These are phyloP conservation scores for Paraphaeosphaeria sporulosa DNA, from an alignment of 2,329 filamentous ascomycete species.

Conservation along the genomic window DNA sequence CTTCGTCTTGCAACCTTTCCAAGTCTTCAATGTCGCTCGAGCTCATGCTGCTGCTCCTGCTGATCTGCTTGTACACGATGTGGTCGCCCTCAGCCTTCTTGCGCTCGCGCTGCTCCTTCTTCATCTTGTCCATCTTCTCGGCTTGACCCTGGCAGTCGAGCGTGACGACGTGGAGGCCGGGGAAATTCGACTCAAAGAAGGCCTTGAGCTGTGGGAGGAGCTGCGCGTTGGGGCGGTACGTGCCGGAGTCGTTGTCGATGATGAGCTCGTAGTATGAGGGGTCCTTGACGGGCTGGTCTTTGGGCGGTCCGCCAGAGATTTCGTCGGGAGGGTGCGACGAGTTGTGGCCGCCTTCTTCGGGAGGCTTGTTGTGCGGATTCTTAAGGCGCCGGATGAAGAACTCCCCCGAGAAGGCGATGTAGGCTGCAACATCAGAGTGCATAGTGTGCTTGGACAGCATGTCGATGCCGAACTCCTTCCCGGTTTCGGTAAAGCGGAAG, in stretches of 20 bases:
- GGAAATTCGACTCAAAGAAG: conserved; percentile 77
- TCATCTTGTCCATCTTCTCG: conserved; percentile 75
- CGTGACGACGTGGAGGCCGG: conserved; percentile 75
- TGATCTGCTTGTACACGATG: conserved; percentile 63
- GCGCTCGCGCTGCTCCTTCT: conserved; percentile 74
- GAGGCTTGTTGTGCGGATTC: conserved; percentile 52
- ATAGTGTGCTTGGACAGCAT: conserved; percentile 94
- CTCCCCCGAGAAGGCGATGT: conserved; percentile 91
- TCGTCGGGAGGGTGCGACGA: conserved; percentile 61
- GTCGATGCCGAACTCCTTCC: conserved; percentile 94
- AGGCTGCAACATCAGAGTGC: conserved; percentile 91
- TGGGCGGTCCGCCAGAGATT: conserved; percentile 56
- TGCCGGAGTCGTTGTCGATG: conserved; percentile 95
- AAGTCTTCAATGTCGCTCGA: conserved; percentile 67
- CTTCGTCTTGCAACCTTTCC: conserved; percentile 47
- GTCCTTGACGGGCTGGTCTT: conserved; percentile 53
- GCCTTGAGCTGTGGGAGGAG: conserved; percentile 74
- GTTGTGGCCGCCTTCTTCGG: conserved; percentile 43
- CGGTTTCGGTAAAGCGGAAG: conserved; percentile 92
- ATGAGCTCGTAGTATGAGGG: conserved; percentile 78
- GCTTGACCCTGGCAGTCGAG: conserved; percentile 78
- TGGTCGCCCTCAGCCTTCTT: conserved; percentile 71
- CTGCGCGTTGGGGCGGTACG: conserved; percentile 84
- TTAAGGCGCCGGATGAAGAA: conserved; percentile 83
- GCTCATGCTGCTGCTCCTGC: conserved; percentile 55